Evolutionary conservation across 306 rosid species (phyloP).

Genomic region (Comarum palustre): DNA sequence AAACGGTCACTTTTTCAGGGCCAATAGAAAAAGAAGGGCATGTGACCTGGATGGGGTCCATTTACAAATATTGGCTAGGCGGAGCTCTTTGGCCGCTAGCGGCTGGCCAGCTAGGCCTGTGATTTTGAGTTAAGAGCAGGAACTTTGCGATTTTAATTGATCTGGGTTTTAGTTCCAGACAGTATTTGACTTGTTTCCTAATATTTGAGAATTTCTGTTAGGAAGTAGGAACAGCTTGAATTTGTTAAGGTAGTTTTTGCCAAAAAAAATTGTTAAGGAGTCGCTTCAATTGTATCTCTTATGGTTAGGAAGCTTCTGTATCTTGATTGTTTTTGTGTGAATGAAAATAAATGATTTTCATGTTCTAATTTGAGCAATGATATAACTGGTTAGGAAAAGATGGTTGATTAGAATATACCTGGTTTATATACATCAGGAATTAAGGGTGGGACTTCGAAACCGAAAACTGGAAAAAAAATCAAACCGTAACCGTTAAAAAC

Average conservation of each 20-base stretch:
- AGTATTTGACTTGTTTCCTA: too few species aligned
- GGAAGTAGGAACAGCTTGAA: background rate
- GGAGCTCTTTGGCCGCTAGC: too few species aligned
- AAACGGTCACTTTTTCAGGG: conserved; percentile 38
- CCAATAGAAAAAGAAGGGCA: conserved; percentile 6
- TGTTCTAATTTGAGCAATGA: background rate
- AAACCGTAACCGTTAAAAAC: too few species aligned
- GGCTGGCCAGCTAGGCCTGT: too few species aligned
- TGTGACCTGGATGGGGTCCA: background rate
- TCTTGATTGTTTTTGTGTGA: background rate
- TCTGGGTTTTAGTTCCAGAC: background rate
- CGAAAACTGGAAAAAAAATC: too few species aligned
- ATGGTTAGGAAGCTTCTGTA: background rate
- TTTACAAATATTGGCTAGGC: background rate
- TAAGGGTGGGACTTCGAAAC: too few species aligned
- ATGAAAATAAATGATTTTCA: background rate
- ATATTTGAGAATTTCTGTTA: too few species aligned
- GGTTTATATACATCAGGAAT: background rate
- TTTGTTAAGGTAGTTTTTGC: too few species aligned
- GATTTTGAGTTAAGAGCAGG: background rate
- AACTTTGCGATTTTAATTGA: background rate
- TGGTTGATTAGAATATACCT: background rate
- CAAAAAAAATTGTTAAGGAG: too few species aligned
- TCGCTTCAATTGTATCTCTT: background rate
- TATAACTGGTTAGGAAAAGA: background rate